Evolutionary conservation across 768 basidiomycete genomes (phyloP).

Genomic region (Kwoniella botswanensis): DNA sequence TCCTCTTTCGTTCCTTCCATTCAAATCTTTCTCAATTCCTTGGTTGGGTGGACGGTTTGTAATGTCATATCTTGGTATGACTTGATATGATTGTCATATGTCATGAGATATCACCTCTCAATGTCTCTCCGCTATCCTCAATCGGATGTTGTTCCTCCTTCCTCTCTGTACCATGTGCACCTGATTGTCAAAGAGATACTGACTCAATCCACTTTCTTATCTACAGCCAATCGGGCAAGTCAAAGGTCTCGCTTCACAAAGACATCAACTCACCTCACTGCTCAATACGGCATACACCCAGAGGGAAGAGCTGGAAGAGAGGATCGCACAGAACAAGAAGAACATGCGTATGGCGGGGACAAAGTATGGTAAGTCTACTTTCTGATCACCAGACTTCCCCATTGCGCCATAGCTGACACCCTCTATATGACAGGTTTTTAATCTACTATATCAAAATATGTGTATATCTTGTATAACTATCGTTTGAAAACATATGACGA

Average conservation of each 20-base stretch:
- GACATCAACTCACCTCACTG: constrained; percentile 56
- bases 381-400: neutral
- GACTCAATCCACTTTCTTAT: neutral
- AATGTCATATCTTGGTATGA: too few species aligned
- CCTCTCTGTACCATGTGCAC: too few species aligned
- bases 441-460: neutral
- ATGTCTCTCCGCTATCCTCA: too few species aligned
- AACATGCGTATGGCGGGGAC: constrained; percentile 40
- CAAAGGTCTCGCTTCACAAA: constrained; percentile 52
- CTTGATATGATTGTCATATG: too few species aligned
- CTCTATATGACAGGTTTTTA: neutral
- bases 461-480: neutral
- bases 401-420: neutral
- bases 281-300: constrained; percentile 51
- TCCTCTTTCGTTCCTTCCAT: neutral
- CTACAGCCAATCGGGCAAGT: constrained; percentile 49
- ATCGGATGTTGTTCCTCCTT: too few species aligned
- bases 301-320: constrained; percentile 50
- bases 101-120: too few species aligned
- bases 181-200: neutral
- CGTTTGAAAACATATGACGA: neutral
- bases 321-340: constrained; percentile 44
- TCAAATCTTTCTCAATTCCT: too few species aligned
- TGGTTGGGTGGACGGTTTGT: too few species aligned
- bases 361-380: constrained; percentile 35